Conservation (phyloP, 805 yeast species). For the Blastobotrys chiropterorum region DNA sequence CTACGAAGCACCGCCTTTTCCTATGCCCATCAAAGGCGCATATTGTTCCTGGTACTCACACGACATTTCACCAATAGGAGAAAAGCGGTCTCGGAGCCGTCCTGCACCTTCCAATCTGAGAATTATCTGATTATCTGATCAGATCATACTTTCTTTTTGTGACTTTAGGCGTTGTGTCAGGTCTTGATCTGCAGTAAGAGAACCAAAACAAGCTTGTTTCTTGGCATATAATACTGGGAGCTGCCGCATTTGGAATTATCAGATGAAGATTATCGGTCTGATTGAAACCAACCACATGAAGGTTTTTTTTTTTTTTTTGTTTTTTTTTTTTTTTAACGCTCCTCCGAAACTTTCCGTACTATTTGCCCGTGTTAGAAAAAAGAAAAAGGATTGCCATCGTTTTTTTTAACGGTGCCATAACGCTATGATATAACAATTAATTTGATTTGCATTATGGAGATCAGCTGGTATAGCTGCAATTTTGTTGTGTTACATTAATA, state of each 20-base stretch:
- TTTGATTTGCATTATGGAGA: not conserved
- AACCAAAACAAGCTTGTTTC: too few species aligned
- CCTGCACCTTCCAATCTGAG: not conserved
- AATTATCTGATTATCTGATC: not conserved
- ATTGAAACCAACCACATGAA: too few species aligned
- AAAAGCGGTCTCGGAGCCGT: not conserved
- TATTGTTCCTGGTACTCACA: too few species aligned
- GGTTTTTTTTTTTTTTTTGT: not conserved
- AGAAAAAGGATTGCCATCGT: too few species aligned
- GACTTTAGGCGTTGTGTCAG: not conserved
- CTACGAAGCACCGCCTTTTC: too few species aligned
- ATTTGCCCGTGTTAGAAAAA: too few species aligned
- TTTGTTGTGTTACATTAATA: not conserved
- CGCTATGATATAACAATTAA: too few species aligned
- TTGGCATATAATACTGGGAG: not conserved
- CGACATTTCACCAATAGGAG: not conserved
- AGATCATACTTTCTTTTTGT: not conserved
- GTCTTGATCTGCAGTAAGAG: not conserved
- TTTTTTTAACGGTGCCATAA: too few species aligned
- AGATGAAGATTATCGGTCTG: not conserved
- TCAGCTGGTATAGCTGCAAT: not conserved
- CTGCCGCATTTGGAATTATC: not conserved
- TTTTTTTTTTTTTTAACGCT: not conserved
- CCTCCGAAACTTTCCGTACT: too few species aligned
- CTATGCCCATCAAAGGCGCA: too few species aligned